Evolutionary conservation across 306 rosid genomes (phyloP), one percentile per base, ranked within the genome.

Genomic region (Gastrolobium bilobum): DNA sequence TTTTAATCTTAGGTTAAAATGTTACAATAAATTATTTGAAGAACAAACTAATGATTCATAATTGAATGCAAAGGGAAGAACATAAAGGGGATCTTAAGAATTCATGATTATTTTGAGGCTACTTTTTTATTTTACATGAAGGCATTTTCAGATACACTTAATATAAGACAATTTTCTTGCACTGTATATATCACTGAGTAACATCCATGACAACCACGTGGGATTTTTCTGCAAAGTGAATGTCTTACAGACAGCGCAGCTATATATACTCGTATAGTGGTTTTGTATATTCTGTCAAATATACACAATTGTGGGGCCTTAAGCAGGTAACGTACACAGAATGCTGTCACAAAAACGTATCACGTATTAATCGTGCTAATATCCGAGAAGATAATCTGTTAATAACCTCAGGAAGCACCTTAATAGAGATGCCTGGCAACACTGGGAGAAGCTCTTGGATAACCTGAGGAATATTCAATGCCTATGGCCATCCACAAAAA

Each of bases 301-400:
- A 80, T 77, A 76, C 83, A 89, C 83, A 84, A 53, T 82, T 77
- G 79, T 75, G 82, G 69, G 60, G 42, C 73, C 76, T 83, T 68
- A 10, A 6, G 79, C 60, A 71, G 59, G 59, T 38, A 6, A 53
- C 57, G 59, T 44, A 30, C 37, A 76, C 10, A 29, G 7, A 50
- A 35, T 44, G 11, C 9, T 8, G 20, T 89, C 79, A 95, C 90
- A 93, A 82, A 87, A 92, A 68, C 85, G 96, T 52, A 71, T 95
- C 99, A 5, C 96, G 92, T 52, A 95, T 87, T 65, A 92, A 11
- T 72, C 99, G 91, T 58, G 99, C 99, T 0, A 95, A 75, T 71
- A 92, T 91, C 70, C 99, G 93, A 78, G 99, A 95, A 79, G 98
- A 87, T 78, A 95, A 84, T 85, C 99, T 88, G 78, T 82, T 84